phyloP scores from a whole-genome alignment of 2,329 filamentous ascomycete species.

The Mycocentrospora acerina region DNA sequence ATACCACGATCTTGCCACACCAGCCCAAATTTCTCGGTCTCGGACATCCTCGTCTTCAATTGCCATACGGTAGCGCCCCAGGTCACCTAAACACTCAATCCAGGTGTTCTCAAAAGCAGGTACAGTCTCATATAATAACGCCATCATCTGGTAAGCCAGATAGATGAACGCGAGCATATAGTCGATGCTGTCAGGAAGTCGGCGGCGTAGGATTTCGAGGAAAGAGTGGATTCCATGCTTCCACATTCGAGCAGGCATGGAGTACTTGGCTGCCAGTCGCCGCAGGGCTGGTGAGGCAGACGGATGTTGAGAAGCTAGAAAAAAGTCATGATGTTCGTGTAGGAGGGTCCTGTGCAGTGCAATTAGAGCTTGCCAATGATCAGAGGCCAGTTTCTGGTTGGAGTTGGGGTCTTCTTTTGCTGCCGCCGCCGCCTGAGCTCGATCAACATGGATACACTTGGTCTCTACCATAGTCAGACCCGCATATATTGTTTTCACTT shows the following conservation, averaged over 20 bases:
- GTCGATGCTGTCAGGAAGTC: constrained; percentile 74
- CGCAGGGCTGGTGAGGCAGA: constrained; percentile 69
- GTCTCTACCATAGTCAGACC: constrained; percentile 83
- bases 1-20: constrained; percentile 78
- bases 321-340: constrained; percentile 66
- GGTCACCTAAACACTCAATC: constrained; percentile 89
- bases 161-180: constrained; percentile 93
- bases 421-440: constrained; percentile 55
- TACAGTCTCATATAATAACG: constrained; percentile 81
- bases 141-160: constrained; percentile 86
- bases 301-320: constrained; percentile 81
- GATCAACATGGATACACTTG: constrained; percentile 83
- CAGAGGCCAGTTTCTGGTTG: constrained; percentile 51
- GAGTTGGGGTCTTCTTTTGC: constrained; percentile 53
- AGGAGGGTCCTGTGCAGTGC: constrained; percentile 77
- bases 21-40: constrained; percentile 79
- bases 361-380: constrained; percentile 84
- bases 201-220: constrained; percentile 66
- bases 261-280: constrained; percentile 74
- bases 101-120: constrained; percentile 82
- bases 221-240: constrained; percentile 86
- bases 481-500: constrained; percentile 82
- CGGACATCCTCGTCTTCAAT: constrained; percentile 79
- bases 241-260: constrained; percentile 95
- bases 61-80: constrained; percentile 85